phyloP scores from a whole-genome alignment of 352 stramenopile genomes.

The Phytophthora pinifolia region DNA sequence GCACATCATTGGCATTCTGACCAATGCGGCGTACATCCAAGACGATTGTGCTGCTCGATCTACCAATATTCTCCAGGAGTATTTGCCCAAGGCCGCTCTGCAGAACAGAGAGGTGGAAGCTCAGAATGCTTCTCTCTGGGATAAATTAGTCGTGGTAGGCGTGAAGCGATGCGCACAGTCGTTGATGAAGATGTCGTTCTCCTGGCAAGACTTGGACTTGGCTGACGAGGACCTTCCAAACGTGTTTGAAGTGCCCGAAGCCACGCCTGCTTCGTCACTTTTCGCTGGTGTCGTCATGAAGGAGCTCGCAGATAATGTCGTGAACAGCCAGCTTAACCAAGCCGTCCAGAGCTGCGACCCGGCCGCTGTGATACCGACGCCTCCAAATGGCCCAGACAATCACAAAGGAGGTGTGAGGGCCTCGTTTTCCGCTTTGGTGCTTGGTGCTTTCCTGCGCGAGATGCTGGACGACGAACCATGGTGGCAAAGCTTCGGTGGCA shows the following conservation, averaged over 20 bases:
- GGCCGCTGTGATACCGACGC: slow-evolving; percentile 4
- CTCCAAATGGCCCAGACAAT: slow-evolving; percentile 5
- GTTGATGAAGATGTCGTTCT: slow-evolving; percentile 70
- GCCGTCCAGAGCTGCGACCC: slow-evolving; percentile 35
- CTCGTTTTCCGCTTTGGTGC: slow-evolving; percentile 44
- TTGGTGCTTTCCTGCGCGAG: slow-evolving; percentile 51
- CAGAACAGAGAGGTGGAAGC: slow-evolving; percentile 42
- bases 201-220: slow-evolving; percentile 64
- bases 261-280: slow-evolving; percentile 24
- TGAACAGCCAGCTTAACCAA: slow-evolving; percentile 66
- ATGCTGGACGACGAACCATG: slow-evolving; percentile 63
- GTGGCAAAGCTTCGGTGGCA: slow-evolving; percentile 53
- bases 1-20: slow-evolving; percentile 66
- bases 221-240: slow-evolving; percentile 51
- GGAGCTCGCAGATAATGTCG: slow-evolving; percentile 42
- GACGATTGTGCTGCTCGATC: slow-evolving; percentile 57
- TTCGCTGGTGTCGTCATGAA: slow-evolving; percentile 57
- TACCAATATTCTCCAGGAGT: slow-evolving; percentile 56
- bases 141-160: slow-evolving; percentile 43
- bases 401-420: slow-evolving; percentile 18
- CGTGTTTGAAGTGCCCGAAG: slow-evolving; percentile 19
- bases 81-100: slow-evolving; percentile 45
- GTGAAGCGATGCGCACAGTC: slow-evolving; percentile 66
- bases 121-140: slow-evolving; percentile 57
- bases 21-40: slow-evolving; percentile 71